phyloP scores from a whole-genome alignment of 2,329 filamentous ascomycete species.

The Epichloe sp. region DNA sequence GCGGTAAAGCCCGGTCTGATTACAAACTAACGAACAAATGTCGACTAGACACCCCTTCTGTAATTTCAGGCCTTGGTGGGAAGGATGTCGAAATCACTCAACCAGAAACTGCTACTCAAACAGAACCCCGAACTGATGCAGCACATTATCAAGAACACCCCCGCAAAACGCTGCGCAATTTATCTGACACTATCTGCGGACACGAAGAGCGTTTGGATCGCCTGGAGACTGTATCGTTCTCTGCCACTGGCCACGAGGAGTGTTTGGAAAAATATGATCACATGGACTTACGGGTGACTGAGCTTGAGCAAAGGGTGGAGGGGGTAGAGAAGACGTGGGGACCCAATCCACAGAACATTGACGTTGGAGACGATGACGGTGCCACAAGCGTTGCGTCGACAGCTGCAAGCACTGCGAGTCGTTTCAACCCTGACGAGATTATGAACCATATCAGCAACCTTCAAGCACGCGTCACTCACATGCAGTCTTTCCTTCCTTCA shows the following conservation, averaged over 20 bases:
- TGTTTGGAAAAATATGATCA: constrained; percentile 55
- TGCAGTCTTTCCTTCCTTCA: constrained; percentile 52
- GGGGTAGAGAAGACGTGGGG: constrained; percentile 47
- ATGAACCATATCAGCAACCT: constrained; percentile 36
- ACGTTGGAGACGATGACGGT: constrained; percentile 27
- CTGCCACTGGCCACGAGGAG: constrained; percentile 52
- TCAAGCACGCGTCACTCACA: constrained; percentile 36
- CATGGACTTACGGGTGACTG: constrained; percentile 52
- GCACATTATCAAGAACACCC: constrained; percentile 12
- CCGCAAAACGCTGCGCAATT: constrained; percentile 27
- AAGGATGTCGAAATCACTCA: constrained; percentile 5
- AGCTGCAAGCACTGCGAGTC: constrained; percentile 28
- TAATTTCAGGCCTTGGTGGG: constrained; percentile 10
- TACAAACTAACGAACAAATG: constrained; percentile 8
- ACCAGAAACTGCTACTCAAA: constrained; percentile 14
- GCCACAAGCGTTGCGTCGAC: constrained; percentile 34
- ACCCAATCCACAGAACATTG: constrained; percentile 26
- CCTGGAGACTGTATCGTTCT: constrained; percentile 59
- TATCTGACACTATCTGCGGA: constrained; percentile 40
- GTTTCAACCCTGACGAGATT: constrained; percentile 30
- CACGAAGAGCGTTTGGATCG: constrained; percentile 53
- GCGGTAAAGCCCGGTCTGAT: constrained; percentile 5
- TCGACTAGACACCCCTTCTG: constrained; percentile 13
- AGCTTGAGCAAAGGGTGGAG: constrained; percentile 52
- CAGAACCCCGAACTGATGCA: constrained; percentile 13